A percentile compares a stretch with the other conserved stretches of the same genome.
phyloP scores from a whole-genome alignment of 2,329 filamentous ascomycete species.

The Pseudocercospora fuligena region DNA sequence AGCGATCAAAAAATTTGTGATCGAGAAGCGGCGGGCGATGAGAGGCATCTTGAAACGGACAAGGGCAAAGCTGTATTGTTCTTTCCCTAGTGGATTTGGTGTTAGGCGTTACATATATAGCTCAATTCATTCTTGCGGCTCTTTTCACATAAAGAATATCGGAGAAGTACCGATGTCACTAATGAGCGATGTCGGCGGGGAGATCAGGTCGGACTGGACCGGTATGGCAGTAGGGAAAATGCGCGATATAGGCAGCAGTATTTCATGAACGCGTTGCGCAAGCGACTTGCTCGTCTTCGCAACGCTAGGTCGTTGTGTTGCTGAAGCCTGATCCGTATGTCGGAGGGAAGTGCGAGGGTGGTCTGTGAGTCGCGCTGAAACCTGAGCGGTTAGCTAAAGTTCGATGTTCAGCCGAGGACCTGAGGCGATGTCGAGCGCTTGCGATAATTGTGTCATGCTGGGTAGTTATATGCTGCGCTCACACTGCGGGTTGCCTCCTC shows the following conservation, averaged over 20 bases:
- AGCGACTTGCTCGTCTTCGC: too few relatives aligned
- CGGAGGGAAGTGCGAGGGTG: neutral
- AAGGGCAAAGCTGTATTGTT: too few relatives aligned
- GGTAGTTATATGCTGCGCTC: too few relatives aligned
- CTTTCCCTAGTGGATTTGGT: neutral
- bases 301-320: neutral
- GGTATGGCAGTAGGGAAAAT: neutral
- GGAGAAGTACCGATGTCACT: neutral
- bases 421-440: too few relatives aligned
- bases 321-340: neutral
- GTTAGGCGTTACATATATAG: neutral
- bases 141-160: neutral
- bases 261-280: neutral
- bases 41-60: slow-evolving; percentile 27
- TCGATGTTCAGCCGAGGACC: too few relatives aligned
- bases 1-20: slow-evolving; percentile 34
- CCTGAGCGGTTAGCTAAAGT: too few relatives aligned
- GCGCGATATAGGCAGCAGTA: neutral
- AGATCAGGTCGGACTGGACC: neutral
- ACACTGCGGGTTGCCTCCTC: too few relatives aligned
- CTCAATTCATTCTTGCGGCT: neutral
- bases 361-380: neutral
- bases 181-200: neutral
- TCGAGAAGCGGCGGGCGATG: slow-evolving; percentile 30
- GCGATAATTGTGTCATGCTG: too few relatives aligned